Evolutionary conservation across 768 basidiomycete species (phyloP), one percentile per base, ranked within the genome.

Genomic region (Podaxis mareebaensis): DNA sequence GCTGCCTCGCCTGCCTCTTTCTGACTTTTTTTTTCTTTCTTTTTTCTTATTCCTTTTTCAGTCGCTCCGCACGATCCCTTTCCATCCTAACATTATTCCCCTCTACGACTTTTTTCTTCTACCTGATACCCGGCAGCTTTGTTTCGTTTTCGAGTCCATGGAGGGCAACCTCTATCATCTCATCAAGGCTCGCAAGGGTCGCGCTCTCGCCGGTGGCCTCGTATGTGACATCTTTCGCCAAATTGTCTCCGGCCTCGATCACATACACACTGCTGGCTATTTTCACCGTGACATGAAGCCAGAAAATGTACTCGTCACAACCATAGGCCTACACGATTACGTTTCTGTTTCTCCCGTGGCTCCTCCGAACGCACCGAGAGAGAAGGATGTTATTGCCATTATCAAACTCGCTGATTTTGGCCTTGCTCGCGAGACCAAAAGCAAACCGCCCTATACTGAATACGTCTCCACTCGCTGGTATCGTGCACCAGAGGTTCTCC

Each of bases 231-330:
- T 98, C 68, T 98, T 97, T 74, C 88, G 85, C 62, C 97, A 99
- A 77, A 92, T 96, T 70, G 87, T 93, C 51, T 80, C 86, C 15
- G 97, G 97, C 42, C 85, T 99, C 39, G 82, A 94, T 71, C 97
- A 99, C 75, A 94, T 98, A 67, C 97, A 99, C 76, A 74, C 81
- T 13, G 81, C 89, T 33, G 97, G 96, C 39, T 99, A 96, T 77
- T 99, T 99, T 77, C 97, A 99, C 77, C 92, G 97, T 54, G 97
- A 99, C 75, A 97, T 99, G 95, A 99, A 99, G 77, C 97, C 97
- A 40, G 97, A 99, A 76, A 99, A 99, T 70, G 90, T 99, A 7
- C 87, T 99, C 57, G 97, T 99, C 69, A 99, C 97, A 17, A 99
- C 97, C 1, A 97, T 95, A 13, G 97, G 97, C 20, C 83, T 96